Base-by-base conservation (phyloP, 331 rosid species). In the Rosa hybrid region DNA sequence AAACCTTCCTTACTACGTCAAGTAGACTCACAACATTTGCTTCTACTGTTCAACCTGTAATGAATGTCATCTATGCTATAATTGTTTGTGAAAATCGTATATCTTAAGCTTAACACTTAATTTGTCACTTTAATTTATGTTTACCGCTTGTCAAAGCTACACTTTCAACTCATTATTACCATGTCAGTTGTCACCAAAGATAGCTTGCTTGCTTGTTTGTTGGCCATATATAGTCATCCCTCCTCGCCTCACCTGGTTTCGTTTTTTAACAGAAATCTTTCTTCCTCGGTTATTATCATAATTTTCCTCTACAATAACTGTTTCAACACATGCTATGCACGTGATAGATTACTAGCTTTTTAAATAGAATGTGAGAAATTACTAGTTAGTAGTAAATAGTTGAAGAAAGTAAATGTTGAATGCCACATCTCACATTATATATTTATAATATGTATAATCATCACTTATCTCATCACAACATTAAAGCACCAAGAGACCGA, bases 1-100 rank as follows among this genome's bases (percentile, higher is more conserved):
- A 23, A 87, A 93, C 85, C 99, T 96, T 83, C 99, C 99, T 41
- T 96, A 96, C 94, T 91, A 27, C 86, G 68, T 95, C 87, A 95
- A 95, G 89, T 95, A 86, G 91, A 79, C 21, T 3, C 30, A 65
- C 12, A 30, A 2, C 42, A 41, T 25, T 80, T 8, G 27, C 74
- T 76, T 23, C 75, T 23, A 57, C 57, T 48, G 57, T 68, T 57
- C 25, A 30, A 42, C 44, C 65, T 49, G 80, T 65, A 77, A 77
- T 64, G 38, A 64, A 71, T 77, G 16, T 54, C 6, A 10, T 49
- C 11, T 67, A 7, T 65, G 80, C 65, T 49, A 65, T 7, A 30
- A 16, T 77, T 77, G 63, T 65, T 27, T 77, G 80, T 64, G 64
- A 65, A 77, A 34, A 74, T 39, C 68, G 21, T 64, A 65, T 8